Base-by-base conservation (phyloP, 441 rosid genomes). In the Eutrema salsugineum region DNA sequence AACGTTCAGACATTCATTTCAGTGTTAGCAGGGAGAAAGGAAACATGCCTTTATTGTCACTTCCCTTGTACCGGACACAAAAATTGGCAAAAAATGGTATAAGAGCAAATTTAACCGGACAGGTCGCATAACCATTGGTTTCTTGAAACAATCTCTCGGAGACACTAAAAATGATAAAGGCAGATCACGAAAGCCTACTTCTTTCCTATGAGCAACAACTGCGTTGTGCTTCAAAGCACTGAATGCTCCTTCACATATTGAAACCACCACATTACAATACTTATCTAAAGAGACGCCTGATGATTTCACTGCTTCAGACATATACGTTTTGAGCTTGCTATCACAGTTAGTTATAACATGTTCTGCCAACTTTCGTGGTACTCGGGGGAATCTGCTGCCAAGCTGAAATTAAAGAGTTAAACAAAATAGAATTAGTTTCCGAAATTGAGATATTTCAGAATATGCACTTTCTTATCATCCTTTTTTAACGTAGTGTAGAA, bases 291-390 rank as follows among this genome's bases (percentile, higher is more conserved):
- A 77, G 51, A 80, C 59, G 12, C 83, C 82, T 55, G 73, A 76
- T 11, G 88, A 78, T 60, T 79, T 79, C 63, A 88, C 80, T 47
- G 90, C 93, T 71, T 75, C 78, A 10, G 70, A 60, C 70, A 89
- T 70, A 81, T 71, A 85, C 24, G 91, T 91, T 70, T 81, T 88
- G 59, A 93, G 78, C 74, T 85, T 83, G 22, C 55, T 33, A 9
- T 87, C 88, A 84, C 83, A 88, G 27, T 39, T 81, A 70, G 56
- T 79, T 32, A 91, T 87, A 38, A 93, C 97, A 68, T 68, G 86
- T 82, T 93, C 93, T 27, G 73, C 97, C 69, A 87, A 79, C 79
- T 71, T 84, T 74, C 58, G 80, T 64, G 96, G 87, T 74, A 81
- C 59, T 71, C 27, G 94, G 59, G n/a, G 82, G 80, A 63, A 85